Evolutionary conservation across 352 stramenopile genomes (phyloP), one percentile per base, ranked within the genome.

Genomic region (Pythium myriotylum): DNA sequence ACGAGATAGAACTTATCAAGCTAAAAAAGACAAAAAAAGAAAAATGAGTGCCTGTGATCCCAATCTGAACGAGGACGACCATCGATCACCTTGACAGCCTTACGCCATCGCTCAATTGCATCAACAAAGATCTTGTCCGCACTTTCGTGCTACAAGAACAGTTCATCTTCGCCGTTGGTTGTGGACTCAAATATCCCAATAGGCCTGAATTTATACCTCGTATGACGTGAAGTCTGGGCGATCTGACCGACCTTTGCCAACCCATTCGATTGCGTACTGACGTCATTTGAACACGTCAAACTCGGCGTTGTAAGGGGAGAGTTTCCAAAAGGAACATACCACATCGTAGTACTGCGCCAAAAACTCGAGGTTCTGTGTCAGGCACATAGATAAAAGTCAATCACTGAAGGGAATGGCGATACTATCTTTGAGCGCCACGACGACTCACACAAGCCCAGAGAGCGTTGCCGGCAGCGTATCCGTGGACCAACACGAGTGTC

Each of bases 201-300:
- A n/a, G n/a, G n/a, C n/a, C n/a, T n/a, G n/a, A n/a, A n/a, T n/a
- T n/a, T n/a, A n/a, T n/a, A 91, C 82, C 55, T 84, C 70, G 39
- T 88, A 86, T 2, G 74, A 84, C 22, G 47, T 55, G 47, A 88
- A 86, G 7, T 77, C 67, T 4, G 82, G 82, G 3, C 82, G 82
- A 65, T 88, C 68, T 0, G 79, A 89, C 40, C 78, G 75, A 12
- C 79, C 82, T 22, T 77, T 79, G 41, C 82, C 82, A 13, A 89
- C 23, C 82, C 82, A 91, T 53, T 91, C 82, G 26, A 91, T 63
- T 20, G 82, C 79, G 22, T 89, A 91, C 81, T 90, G 20, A 22
- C 29, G 6, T n/a, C n/a, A n/a, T n/a, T n/a, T n/a, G n/a, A n/a
- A n/a, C n/a, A n/a, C n/a, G n/a, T n/a, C n/a, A n/a, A n/a, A n/a